A percentile compares a stretch with the other conserved stretches of the same genome.
Conservation (phyloP, 2,329 filamentous ascomycete genomes). For the Aspergillus fructus region DNA sequence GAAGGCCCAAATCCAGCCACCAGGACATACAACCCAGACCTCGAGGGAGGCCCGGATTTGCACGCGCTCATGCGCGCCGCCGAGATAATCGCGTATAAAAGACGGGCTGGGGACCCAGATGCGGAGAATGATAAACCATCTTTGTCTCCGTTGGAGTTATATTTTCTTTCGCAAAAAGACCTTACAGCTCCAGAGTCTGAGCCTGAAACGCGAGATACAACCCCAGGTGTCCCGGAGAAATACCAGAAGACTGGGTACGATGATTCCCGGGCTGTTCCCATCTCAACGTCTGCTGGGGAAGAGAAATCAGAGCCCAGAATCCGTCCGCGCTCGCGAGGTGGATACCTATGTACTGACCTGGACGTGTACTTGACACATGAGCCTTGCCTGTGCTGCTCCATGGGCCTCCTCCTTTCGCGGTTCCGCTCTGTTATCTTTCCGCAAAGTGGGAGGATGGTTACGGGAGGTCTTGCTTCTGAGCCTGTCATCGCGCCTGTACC, state of each 20-base stretch:
- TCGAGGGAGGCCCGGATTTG: slow-evolving; percentile 45
- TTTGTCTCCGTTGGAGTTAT: slow-evolving; percentile 30
- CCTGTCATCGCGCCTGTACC: slow-evolving; percentile 26
- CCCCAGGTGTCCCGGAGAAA: slow-evolving; percentile 15
- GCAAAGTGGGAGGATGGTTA: slow-evolving; percentile 66
- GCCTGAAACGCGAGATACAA: slow-evolving; percentile 1
- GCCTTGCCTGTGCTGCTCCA: slow-evolving; percentile 93
- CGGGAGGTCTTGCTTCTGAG: slow-evolving; percentile 80
- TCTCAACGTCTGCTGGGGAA: slow-evolving; percentile 1
- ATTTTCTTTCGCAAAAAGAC: slow-evolving; percentile 46
- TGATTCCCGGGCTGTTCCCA: slow-evolving; percentile 15
- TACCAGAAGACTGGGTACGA: slow-evolving; percentile 17
- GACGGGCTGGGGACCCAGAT: slow-evolving; percentile 29
- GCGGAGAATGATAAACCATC: slow-evolving; percentile 15
- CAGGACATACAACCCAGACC: slow-evolving; percentile 30
- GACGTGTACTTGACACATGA: slow-evolving; percentile 95
- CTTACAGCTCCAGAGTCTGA: slow-evolving; percentile 32
- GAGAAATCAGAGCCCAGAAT: slow-evolving; percentile 48
- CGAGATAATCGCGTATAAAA: slow-evolving; percentile 43
- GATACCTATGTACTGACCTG: slow-evolving; percentile 90
- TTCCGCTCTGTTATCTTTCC: slow-evolving; percentile 81
- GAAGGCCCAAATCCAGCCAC: slow-evolving; percentile 25
- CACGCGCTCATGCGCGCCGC: slow-evolving; percentile 48
- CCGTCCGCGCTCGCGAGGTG: slow-evolving; percentile 70
- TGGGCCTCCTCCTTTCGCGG: slow-evolving; percentile 91